Evolutionary conservation across 345 rosid species (phyloP).

Genomic region (Eucalyptus albens): DNA sequence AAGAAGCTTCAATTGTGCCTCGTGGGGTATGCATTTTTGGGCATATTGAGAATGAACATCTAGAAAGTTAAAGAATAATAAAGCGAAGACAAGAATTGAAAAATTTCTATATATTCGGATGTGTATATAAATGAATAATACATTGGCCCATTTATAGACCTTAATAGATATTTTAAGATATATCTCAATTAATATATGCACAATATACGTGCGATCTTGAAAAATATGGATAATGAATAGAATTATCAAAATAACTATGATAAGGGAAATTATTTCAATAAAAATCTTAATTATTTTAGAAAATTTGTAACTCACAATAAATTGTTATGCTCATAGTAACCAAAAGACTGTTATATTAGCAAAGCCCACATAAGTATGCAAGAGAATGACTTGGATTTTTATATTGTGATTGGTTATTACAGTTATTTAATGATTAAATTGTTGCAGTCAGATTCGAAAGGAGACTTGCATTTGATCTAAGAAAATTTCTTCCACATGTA

Average conservation of each 20-base stretch:
- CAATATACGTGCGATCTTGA: fast-evolving
- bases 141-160: fast-evolving
- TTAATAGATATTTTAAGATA: background rate
- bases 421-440: background rate
- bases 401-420: background rate
- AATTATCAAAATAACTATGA: no score
- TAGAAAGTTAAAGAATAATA: background rate
- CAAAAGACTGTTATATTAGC: fast-evolving
- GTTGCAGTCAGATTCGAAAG: background rate
- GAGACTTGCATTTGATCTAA: background rate
- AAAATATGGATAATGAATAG: background rate
- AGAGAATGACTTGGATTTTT: background rate
- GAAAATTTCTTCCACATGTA: background rate
- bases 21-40: background rate
- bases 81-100: background rate
- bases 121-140: background rate
- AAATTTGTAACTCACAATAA: fast-evolving
- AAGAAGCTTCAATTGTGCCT: background rate
- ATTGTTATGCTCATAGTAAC: fast-evolving
- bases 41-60: background rate
- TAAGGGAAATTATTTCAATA: no score
- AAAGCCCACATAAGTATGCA: no score
- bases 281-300: no score
- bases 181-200: background rate
- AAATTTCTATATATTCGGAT: fast-evolving